Percentiles rank a stretch among this genome's conserved stretches.
Conservation (phyloP, 495 filamentous ascomycete genomes). For the Penicillium fimorum region DNA sequence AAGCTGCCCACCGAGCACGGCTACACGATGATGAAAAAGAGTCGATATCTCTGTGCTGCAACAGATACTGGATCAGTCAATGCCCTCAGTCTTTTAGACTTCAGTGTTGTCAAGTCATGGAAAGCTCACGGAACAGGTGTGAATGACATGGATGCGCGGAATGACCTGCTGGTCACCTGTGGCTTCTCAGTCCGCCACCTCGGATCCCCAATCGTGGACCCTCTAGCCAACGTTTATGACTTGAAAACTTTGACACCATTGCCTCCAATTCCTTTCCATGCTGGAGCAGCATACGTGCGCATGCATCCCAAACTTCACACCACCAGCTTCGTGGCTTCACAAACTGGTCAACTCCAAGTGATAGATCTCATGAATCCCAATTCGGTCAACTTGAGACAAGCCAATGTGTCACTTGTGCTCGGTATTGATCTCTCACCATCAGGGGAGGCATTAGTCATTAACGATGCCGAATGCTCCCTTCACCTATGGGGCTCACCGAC, state of each 20-base stretch:
- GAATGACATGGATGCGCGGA: conserved; percentile 92
- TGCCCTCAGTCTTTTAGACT: conserved; percentile 74
- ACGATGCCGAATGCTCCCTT: conserved; percentile 72
- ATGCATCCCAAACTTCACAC: conserved; percentile 95
- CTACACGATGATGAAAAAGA: conserved; percentile 88
- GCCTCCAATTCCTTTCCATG: conserved; percentile 87
- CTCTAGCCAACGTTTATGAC: conserved; percentile 91
- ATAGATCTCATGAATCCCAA: conserved; percentile 95
- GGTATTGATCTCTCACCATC: conserved; percentile 83
- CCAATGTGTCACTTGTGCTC: conserved; percentile 71
- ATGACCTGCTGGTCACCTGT: conserved; percentile 89
- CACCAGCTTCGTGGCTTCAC: conserved; percentile 85
- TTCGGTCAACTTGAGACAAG: conserved; percentile 83
- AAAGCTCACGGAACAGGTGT: conserved; percentile 80
- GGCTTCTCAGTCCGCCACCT: conserved; percentile 78
- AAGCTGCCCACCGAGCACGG: conserved; percentile 68
- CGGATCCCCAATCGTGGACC: conserved; percentile 70
- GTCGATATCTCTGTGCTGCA: conserved; percentile 86
- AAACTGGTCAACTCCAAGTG: conserved; percentile 87
- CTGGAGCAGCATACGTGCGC: conserved; percentile 85
- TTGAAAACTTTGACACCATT: conserved; percentile 80
- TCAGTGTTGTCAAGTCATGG: conserved; percentile 79
- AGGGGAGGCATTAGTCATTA: conserved; percentile 81
- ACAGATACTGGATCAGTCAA: conserved; percentile 81
- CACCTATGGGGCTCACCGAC: conserved; percentile 89